A percentile compares a stretch with the other conserved stretches of the same genome.
Evolutionary conservation across 208 protist genomes (phyloP).

Genomic region (Naegleria fowleri): DNA sequence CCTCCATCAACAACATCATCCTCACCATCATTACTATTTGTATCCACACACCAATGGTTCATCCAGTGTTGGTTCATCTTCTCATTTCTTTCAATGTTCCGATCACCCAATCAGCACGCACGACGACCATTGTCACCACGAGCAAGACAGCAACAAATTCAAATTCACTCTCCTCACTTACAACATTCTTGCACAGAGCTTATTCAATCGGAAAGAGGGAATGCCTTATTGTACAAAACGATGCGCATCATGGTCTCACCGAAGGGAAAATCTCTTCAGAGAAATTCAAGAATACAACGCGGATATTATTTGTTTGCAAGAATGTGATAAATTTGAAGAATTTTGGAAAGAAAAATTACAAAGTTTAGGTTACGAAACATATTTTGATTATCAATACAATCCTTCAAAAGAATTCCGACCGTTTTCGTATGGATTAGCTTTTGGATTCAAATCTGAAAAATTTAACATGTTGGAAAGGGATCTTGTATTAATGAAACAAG

Average conservation of each 20-base stretch:
- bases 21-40: too few relatives aligned
- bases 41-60: too few relatives aligned
- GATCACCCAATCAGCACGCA: too few relatives aligned
- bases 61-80: too few relatives aligned
- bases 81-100: too few relatives aligned
- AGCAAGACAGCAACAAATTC: neutral
- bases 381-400: neutral
- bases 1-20: too few relatives aligned
- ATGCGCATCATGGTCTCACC: neutral
- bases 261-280: neutral
- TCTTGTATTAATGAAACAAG: neutral
- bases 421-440: neutral
- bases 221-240: too few relatives aligned
- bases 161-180: neutral
- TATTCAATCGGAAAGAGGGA: neutral
- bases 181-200: neutral
- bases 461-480: neutral
- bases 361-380: neutral
- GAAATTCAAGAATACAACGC: neutral
- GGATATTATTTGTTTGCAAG: constrained; percentile 14
- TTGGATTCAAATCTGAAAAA: neutral
- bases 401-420: neutral
- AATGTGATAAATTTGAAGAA: neutral
- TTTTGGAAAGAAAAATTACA: neutral
- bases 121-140: too few relatives aligned